These are phyloP conservation scores for Stentor coeruleus DNA, from an alignment of 73 alveolate species.

Conservation along the genomic window DNA sequence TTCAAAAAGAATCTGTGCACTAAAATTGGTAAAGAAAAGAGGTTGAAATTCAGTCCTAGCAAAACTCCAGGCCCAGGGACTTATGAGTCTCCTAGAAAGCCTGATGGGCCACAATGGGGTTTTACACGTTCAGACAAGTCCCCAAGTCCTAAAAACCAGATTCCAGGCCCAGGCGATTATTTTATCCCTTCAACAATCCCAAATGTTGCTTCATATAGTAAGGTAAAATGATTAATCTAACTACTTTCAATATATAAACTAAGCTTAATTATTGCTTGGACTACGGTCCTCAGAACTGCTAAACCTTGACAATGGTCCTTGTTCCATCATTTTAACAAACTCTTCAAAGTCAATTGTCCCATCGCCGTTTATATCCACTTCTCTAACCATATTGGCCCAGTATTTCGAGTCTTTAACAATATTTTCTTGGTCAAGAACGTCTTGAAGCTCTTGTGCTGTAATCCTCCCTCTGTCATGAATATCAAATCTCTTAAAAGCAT, in stretches of 20 bases:
- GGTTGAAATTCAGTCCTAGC: background rate
- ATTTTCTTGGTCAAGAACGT: slow-evolving; percentile 31
- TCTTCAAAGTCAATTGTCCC: slow-evolving; percentile 77
- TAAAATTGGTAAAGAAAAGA: background rate
- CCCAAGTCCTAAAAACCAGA: no score
- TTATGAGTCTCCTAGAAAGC: background rate
- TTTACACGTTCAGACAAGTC: background rate
- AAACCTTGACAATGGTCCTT: no score
- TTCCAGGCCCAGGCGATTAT: background rate
- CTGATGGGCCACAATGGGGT: background rate
- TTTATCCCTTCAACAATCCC: background rate
- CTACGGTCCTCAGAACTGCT: no score
- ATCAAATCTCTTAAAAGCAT: slow-evolving; percentile 56
- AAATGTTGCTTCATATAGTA: background rate
- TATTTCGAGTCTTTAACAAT: slow-evolving; percentile 39
- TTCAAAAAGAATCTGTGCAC: background rate
- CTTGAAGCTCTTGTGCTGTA: slow-evolving; percentile 45
- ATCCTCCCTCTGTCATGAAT: slow-evolving; percentile 37
- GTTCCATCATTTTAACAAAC: slow-evolving; percentile 60
- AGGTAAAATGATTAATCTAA: no score
- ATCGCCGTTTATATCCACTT: slow-evolving; percentile 81
- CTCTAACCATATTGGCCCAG: slow-evolving; percentile 68
- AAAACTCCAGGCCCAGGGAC: background rate
- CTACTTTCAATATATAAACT: no score
- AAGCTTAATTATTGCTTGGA: no score